Conservation (phyloP, 2,329 filamentous ascomycete genomes). For the Claviceps quebecensis region DNA sequence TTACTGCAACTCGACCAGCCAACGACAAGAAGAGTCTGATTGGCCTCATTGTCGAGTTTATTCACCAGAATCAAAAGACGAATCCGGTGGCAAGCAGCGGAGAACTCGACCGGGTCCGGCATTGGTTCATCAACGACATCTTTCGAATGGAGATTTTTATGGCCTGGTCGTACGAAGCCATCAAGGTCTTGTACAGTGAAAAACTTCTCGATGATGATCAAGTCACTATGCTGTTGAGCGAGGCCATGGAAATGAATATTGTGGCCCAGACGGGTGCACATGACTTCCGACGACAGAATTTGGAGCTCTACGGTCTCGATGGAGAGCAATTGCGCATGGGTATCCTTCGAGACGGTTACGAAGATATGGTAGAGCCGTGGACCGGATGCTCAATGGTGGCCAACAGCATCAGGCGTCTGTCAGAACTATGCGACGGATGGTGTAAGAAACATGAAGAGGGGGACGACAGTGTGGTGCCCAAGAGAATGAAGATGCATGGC, state of each 20-base stretch:
- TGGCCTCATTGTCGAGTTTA: conserved; percentile 58
- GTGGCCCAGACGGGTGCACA: conserved; percentile 44
- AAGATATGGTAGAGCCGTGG: conserved; percentile 69
- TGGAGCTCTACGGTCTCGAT: conserved; percentile 57
- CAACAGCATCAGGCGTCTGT: conserved; percentile 46
- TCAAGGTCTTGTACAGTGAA: conserved; percentile 57
- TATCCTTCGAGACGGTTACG: conserved; percentile 49
- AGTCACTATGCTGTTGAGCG: conserved; percentile 43
- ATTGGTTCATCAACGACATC: conserved; percentile 73
- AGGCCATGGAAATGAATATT: conserved; percentile 53
- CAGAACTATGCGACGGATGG: conserved; percentile 44
- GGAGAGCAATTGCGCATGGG: conserved; percentile 52
- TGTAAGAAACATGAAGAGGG: conserved; percentile 30
- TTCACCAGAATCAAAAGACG: conserved; percentile 64
- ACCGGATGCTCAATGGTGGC: conserved; percentile 55
- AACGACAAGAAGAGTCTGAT: conserved; percentile 57
- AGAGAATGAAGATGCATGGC: conserved; percentile 22
- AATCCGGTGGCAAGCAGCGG: conserved; percentile 47
- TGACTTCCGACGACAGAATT: conserved; percentile 58
- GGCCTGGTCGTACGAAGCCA: conserved; percentile 64
- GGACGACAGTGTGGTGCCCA: conserved; percentile 15
- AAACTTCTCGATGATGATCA: conserved; percentile 39
- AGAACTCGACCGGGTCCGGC: conserved; percentile 68
- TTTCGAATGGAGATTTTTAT: conserved; percentile 60
- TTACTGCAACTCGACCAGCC: conserved; percentile 42